Conservation (phyloP, 2,329 filamentous ascomycete species). For the Diaporthe citri region DNA sequence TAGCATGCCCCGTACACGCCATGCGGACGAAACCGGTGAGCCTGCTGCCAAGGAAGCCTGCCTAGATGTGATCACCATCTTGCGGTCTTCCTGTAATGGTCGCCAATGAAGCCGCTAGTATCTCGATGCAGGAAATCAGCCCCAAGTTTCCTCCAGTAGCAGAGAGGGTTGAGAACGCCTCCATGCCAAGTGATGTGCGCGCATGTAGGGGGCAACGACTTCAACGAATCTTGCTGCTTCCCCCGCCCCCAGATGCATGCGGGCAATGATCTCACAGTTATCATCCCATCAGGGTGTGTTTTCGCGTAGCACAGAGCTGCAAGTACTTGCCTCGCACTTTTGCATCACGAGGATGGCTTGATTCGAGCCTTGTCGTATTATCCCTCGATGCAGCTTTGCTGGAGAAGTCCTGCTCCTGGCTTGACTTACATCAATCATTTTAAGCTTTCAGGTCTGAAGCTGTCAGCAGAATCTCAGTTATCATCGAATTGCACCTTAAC, state of each 20-base stretch:
- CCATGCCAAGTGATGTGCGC: not conserved
- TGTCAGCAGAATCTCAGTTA: not conserved
- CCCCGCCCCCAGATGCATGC: not conserved
- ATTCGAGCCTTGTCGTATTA: not conserved
- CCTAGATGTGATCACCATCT: not conserved
- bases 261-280: not conserved
- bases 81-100: not conserved
- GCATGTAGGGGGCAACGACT: not conserved
- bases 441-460: not conserved
- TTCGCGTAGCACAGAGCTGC: not conserved
- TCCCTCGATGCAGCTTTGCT: not conserved
- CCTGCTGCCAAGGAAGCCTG: not conserved
- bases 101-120: not conserved
- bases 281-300: not conserved
- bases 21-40: not conserved
- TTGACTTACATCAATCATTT: not conserved
- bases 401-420: not conserved
- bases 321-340: not conserved
- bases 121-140: not conserved
- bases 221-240: not conserved
- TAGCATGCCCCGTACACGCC: no score
- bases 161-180: not conserved
- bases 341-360: not conserved
- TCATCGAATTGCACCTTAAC: not conserved
- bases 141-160: not conserved